Base-by-base conservation (phyloP, 106 monocot genomes). In the Dioscorea dumetorum region DNA sequence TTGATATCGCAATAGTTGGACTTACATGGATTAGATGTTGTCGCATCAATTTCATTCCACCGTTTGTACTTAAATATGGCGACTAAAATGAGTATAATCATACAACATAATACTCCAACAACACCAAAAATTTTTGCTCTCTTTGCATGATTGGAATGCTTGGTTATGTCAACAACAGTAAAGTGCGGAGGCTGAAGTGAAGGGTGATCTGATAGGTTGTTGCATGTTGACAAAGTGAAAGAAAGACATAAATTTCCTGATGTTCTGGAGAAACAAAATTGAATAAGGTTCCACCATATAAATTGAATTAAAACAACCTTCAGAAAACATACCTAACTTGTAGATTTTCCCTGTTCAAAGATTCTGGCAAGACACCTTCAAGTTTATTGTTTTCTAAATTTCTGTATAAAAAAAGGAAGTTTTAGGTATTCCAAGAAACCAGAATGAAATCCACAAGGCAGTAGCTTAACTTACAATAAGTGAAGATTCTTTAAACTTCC, bases 301-400 rank as follows among this genome's bases (percentile, higher is more conserved):
- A 50, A 21, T 60, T 67, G 0, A 33, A 65, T n/a, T 62, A 4
- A 32, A 23, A 3, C 22, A 4, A 20, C 22, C 6, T 60, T 33
- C 19, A 13, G 65, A 48, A 19, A 33, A 9, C 58, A 22, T 72
- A 84, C 83, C 83, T 84, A 24, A 84, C 53, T 69, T 79, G 62
- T 68, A 84, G 63, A 49, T 58, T 72, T 72, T 63, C 28, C 69
- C 64, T 84, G 23, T 73, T 75, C 68, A 79, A 73, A 15, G 79
- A 79, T 58, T 65, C 33, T 59, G 83, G 76, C 23, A 83, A 57
- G 49, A 59, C 49, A 49, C 83, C 83, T 19, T 78, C 75, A 22
- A 83, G 83, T 50, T 72, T 71, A 68, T 83, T 83, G 73, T 83
- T 75, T 64, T 78, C 78, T 62, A 84, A 69, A 72, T 84, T 84